Percentiles rank a stretch among this genome's conserved stretches.
Conservation (phyloP, 2,329 filamentous ascomycete species). For the Talaromyces sp. region DNA sequence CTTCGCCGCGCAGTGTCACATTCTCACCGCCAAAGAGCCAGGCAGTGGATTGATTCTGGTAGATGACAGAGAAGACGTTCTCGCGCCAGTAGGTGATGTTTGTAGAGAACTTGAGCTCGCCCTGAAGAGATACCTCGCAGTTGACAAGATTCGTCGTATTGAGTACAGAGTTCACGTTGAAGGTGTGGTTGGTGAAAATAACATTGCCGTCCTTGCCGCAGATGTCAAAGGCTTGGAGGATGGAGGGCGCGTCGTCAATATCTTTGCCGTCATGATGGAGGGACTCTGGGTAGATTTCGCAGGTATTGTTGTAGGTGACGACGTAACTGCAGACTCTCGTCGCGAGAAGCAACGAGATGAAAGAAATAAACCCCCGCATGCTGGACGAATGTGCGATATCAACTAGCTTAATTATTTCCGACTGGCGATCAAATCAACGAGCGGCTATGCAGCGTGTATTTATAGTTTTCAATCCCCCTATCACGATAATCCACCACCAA, state of each 20-base stretch:
- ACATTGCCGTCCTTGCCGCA: conserved; percentile 24
- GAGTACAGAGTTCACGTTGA: conserved; percentile 17
- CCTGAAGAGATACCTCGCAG: conserved; percentile 23
- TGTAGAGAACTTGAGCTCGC: conserved; percentile 34
- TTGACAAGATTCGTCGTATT: conserved; percentile 23
- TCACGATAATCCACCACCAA: background rate
- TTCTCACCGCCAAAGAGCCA: conserved; percentile 53
- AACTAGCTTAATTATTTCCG: background rate
- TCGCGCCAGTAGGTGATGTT: conserved; percentile 51
- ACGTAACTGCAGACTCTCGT: conserved; percentile 13
- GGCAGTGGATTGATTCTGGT: conserved; percentile 53
- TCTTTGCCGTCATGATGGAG: conserved; percentile 15
- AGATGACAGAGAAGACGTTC: conserved; percentile 48
- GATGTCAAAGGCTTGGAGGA: conserved; percentile 22
- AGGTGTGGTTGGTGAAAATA: conserved; percentile 22
- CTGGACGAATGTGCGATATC: background rate
- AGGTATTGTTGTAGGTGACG: conserved; percentile 15
- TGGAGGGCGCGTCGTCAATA: conserved; percentile 20
- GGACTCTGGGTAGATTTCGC: conserved; percentile 20
- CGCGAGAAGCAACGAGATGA: background rate
- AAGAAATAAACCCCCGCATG: background rate
- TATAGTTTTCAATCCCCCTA: background rate
- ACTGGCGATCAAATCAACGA: no score
- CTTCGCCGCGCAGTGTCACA: conserved; percentile 47
- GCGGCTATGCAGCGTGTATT: background rate